Evolutionary conservation across 306 rosid genomes (phyloP), one percentile per base, ranked within the genome.

Genomic region (Sphenostylis stenocarpa): DNA sequence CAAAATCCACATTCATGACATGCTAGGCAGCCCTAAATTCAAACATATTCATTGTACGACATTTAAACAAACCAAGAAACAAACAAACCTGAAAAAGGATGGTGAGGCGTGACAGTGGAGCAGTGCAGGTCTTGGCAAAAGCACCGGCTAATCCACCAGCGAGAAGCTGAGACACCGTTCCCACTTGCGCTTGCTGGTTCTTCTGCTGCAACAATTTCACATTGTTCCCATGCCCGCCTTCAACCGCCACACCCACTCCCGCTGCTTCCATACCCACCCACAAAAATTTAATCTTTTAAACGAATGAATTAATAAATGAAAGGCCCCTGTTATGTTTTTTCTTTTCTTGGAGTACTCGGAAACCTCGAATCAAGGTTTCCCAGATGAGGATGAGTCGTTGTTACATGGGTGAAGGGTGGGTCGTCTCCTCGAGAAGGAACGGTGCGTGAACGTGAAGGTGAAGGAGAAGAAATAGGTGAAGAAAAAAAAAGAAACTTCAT

Each of bases 101-200:
- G 9, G 83, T 80, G 51, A 80, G 79, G 44, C 83, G 73, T 1
- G 83, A 38, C 43, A 80, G 74, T 39, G 83, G 83, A 29, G 83
- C 83, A 72, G 83, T 80, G 68, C 83, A 80, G 12, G 79, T 72
- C 44, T 80, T 80, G 23, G 68, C 78, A 28, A 80, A 80, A 56
- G 83, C 83, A 64, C 83, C 79, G 3, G 83, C 83, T 44, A 80
- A n/a, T 24, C 83, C 83, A 41, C 83, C 78, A 5, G 83, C 78
- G 0, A 80, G 29, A 72, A 80, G 83, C 74, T 80, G 83, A 72
- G 83, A 80, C 24, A 80, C 51, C 1, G 74, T 80, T 63, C 83
- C 83, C 14, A 64, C 43, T 34, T 51, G 78, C 1, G 78, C 26
- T 72, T 61, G 78, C 20, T 79, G 77, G 67, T 55, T 67, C 68